Conservation (phyloP, 2,329 filamentous ascomycete genomes). For the Nemania sp. region DNA sequence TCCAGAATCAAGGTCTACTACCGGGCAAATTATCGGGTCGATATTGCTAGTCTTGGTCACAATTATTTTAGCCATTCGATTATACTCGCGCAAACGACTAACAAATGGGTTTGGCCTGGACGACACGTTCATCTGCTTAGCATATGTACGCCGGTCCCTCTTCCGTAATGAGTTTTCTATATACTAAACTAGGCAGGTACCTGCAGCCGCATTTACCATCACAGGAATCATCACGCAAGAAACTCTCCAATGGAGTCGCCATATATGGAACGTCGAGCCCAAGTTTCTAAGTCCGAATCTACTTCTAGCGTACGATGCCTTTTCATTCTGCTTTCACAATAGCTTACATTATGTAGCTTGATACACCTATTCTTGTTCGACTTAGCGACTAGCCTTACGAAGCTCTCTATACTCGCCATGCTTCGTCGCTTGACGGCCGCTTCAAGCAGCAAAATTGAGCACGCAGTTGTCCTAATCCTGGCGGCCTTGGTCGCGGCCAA, state of each 20-base stretch:
- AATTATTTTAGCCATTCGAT: slow-evolving; percentile 50
- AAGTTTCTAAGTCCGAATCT: slow-evolving; percentile 43
- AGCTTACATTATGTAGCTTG: slow-evolving; percentile 41
- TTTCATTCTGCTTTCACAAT: neutral
- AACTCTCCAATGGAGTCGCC: slow-evolving; percentile 50
- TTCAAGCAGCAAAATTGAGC: slow-evolving; percentile 48
- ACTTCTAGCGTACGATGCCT: slow-evolving; percentile 45
- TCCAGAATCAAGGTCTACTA: slow-evolving; percentile 50
- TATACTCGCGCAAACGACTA: slow-evolving; percentile 53
- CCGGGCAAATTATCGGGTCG: slow-evolving; percentile 46
- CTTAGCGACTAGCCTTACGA: slow-evolving; percentile 54
- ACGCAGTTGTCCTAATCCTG: slow-evolving; percentile 49
- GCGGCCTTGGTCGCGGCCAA: slow-evolving; percentile 49
- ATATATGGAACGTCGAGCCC: slow-evolving; percentile 52
- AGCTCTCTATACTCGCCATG: slow-evolving; percentile 57
- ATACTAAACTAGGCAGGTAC: slow-evolving; percentile 39
- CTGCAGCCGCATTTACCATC: slow-evolving; percentile 51
- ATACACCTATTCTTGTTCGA: slow-evolving; percentile 54
- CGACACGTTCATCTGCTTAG: slow-evolving; percentile 53
- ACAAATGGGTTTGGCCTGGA: slow-evolving; percentile 54
- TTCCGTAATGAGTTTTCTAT: neutral
- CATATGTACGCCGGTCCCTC: slow-evolving; percentile 48
- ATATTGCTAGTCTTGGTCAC: slow-evolving; percentile 49
- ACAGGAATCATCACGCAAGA: slow-evolving; percentile 48
- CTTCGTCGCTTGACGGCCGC: slow-evolving; percentile 54